Evolutionary conservation across 2,329 filamentous ascomycete genomes (phyloP).

Genomic region (Xylaria polymorpha): DNA sequence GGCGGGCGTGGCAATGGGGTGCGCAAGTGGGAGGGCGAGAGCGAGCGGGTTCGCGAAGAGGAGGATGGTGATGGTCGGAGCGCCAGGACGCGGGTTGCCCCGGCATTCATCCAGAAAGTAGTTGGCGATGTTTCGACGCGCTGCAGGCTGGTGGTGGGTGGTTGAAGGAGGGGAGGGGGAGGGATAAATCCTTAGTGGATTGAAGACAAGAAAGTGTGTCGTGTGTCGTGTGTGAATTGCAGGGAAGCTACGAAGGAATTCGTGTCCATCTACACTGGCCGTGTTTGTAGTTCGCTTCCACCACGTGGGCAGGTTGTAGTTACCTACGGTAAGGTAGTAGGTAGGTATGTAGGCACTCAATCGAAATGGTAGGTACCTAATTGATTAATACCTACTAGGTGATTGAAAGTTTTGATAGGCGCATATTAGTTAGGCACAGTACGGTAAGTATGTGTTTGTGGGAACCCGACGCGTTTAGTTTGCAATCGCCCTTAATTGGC

Average conservation of each 20-base stretch:
- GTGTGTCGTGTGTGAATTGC: constrained; percentile 10
- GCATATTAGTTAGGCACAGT: too few relatives aligned
- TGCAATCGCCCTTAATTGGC: neutral
- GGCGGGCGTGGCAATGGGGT: constrained; percentile 27
- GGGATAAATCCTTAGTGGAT: neutral
- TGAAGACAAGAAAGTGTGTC: too few relatives aligned
- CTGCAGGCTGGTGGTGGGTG: neutral
- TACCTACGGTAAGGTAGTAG: too few relatives aligned
- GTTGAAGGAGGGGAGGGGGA: neutral
- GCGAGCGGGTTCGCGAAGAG: constrained; percentile 17
- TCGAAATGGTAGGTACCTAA: neutral
- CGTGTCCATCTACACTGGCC: neutral
- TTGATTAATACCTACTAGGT: neutral
- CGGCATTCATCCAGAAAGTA: constrained; percentile 37
- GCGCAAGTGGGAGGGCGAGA: constrained; percentile 20
- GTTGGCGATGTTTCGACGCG: constrained; percentile 11
- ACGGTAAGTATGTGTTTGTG: neutral
- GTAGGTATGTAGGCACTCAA: neutral
- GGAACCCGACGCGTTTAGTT: constrained; percentile 20
- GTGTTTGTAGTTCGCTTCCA: constrained; percentile 10
- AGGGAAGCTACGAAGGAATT: neutral
- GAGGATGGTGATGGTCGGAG: constrained; percentile 29
- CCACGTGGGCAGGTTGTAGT: neutral
- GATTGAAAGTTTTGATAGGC: constrained; percentile 6
- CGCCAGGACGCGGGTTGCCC: constrained; percentile 32